phyloP scores from a whole-genome alignment of 2,329 filamentous ascomycete species.

The Exophiala sideris region DNA sequence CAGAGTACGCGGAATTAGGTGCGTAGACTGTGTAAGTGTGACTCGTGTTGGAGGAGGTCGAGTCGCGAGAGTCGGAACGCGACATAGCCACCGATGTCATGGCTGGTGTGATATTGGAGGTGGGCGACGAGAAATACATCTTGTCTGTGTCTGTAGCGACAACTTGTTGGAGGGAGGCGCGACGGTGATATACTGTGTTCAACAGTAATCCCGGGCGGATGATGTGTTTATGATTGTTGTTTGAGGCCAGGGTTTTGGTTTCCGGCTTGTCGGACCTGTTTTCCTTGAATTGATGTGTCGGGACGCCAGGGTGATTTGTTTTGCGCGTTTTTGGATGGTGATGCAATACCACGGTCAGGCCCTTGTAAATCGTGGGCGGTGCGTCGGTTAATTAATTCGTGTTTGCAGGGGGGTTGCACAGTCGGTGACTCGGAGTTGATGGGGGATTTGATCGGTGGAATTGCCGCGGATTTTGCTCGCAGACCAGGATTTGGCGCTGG shows the following conservation, averaged over 20 bases:
- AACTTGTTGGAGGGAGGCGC: constrained; percentile 1
- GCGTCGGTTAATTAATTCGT: constrained; percentile 1
- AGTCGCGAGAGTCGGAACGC: constrained; percentile 29
- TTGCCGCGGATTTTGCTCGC: background rate
- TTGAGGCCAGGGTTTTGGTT: constrained; percentile 10
- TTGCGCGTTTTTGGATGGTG: constrained; percentile 18
- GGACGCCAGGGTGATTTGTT: constrained; percentile 1
- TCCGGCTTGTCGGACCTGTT: constrained; percentile 1
- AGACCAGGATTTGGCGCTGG: background rate
- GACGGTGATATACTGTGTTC: constrained; percentile 8
- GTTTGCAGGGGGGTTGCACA: background rate
- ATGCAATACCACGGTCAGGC: constrained; percentile 11
- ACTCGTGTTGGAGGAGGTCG: constrained; percentile 18
- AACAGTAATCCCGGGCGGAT: constrained; percentile 5
- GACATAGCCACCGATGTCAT: constrained; percentile 29
- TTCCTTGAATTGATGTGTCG: constrained; percentile 11
- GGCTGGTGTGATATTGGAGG: constrained; percentile 27
- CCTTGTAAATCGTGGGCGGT: background rate
- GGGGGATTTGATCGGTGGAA: constrained; percentile 2
- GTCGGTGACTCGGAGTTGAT: constrained; percentile 11
- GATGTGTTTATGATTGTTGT: constrained; percentile 15
- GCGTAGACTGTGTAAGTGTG: constrained; percentile 16
- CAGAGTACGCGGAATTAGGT: constrained; percentile 19
- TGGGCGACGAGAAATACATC: constrained; percentile 28
- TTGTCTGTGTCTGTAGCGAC: constrained; percentile 5